Conservation (phyloP, 1,284 basidiomycete species). For the Xanthoconium separans region DNA sequence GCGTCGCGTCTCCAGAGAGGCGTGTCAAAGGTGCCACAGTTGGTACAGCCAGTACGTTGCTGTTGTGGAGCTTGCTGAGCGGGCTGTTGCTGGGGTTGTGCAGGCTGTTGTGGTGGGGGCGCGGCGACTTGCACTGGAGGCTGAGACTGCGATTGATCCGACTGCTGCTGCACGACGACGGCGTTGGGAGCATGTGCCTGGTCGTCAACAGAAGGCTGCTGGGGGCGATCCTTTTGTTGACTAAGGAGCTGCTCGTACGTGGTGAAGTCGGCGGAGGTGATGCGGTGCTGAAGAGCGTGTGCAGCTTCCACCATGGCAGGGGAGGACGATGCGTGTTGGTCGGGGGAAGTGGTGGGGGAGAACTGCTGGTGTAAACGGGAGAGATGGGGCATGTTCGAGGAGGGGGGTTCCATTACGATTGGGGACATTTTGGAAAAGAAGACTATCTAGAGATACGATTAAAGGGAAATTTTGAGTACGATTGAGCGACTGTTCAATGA, state of each 20-base stretch:
- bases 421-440: slow-evolving; percentile 37
- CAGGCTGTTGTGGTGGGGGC: slow-evolving; percentile 21
- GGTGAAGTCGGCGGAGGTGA: slow-evolving; percentile 27
- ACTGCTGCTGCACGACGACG: slow-evolving; percentile 18
- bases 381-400: slow-evolving; percentile 46
- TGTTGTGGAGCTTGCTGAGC: slow-evolving; percentile 28
- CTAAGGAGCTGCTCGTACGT: slow-evolving; percentile 31
- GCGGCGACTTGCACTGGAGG: slow-evolving; percentile 17
- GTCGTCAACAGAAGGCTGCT: slow-evolving; percentile 17
- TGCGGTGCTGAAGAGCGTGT: slow-evolving; percentile 29
- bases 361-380: slow-evolving; percentile 43
- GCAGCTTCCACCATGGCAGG: slow-evolving; percentile 33
- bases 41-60: slow-evolving; percentile 52
- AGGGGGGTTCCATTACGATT: slow-evolving; percentile 46
- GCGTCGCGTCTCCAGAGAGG: slow-evolving; percentile 81
- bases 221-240: slow-evolving; percentile 31
- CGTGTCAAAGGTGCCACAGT: slow-evolving; percentile 72
- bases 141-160: slow-evolving; percentile 16
- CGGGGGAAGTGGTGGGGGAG: slow-evolving; percentile 23
- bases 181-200: slow-evolving; percentile 10
- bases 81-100: slow-evolving; percentile 20
- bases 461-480: slow-evolving; percentile 25
- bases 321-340: slow-evolving; percentile 26
- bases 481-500: slow-evolving; percentile 11
- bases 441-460: slow-evolving; percentile 36